Conservation (phyloP, 2,329 filamentous ascomycete species). For the Hymenotorrendiella dingleyae region DNA sequence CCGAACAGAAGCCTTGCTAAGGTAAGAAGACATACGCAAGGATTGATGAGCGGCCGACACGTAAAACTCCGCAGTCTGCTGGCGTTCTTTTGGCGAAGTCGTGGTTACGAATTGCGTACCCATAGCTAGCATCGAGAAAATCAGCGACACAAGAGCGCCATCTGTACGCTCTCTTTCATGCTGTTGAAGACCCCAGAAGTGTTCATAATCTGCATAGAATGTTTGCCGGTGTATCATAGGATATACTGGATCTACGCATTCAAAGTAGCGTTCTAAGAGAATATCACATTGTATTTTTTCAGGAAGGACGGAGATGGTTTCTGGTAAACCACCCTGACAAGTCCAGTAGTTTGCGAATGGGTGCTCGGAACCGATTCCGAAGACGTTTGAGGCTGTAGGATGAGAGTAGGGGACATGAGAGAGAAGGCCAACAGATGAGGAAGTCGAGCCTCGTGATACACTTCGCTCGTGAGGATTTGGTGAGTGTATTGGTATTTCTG, state of each 20-base stretch:
- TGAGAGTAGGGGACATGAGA: constrained; percentile 69
- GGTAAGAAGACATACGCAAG: constrained; percentile 67
- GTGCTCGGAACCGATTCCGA: constrained; percentile 73
- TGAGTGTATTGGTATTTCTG: constrained; percentile 20
- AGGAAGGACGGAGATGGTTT: constrained; percentile 70
- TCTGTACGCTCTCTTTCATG: constrained; percentile 57
- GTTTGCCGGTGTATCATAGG: constrained; percentile 72
- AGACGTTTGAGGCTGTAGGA: constrained; percentile 68
- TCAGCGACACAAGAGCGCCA: constrained; percentile 63
- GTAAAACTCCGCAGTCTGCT: constrained; percentile 76
- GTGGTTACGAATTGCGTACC: constrained; percentile 70
- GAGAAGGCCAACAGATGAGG: constrained; percentile 51
- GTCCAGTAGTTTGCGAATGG: constrained; percentile 85
- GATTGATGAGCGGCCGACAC: constrained; percentile 75
- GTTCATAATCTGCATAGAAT: constrained; percentile 73
- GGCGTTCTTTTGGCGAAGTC: constrained; percentile 52
- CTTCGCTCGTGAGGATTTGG: constrained; percentile 20
- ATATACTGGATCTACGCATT: constrained; percentile 73
- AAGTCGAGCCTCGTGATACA: constrained; percentile 22
- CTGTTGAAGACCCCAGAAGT: constrained; percentile 61
- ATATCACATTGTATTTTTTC: constrained; percentile 72
- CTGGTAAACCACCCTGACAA: constrained; percentile 65
- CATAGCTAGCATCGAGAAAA: constrained; percentile 72
- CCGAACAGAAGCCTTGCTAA: constrained; percentile 66
- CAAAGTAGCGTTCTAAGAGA: constrained; percentile 57